Conservation (phyloP, 345 rosid species). For the Gossypium sturtianum region DNA sequence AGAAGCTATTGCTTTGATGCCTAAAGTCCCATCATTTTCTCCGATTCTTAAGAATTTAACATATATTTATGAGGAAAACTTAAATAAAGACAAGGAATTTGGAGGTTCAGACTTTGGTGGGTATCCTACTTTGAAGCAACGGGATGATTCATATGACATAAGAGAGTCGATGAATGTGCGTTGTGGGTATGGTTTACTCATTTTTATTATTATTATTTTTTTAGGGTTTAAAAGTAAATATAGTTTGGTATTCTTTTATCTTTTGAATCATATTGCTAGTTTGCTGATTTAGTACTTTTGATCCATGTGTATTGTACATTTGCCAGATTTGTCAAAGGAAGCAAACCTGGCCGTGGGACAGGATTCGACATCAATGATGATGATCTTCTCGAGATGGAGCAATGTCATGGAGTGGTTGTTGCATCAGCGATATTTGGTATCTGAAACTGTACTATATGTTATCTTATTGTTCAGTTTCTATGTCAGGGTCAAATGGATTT, state of each 20-base stretch:
- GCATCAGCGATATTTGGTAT: conserved; percentile 96
- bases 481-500: conserved; percentile 8
- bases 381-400: conserved; percentile 87
- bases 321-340: conserved; percentile 81
- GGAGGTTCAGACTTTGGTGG: conserved; percentile 99
- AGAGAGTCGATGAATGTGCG: conserved; percentile 79
- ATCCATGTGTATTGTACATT: conserved; percentile 1
- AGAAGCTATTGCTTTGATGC: conserved; percentile 89
- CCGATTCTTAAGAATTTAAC: conserved; percentile 70
- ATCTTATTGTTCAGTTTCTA: conserved; percentile 9
- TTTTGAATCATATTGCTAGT: not conserved
- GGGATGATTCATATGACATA: conserved; percentile 79
- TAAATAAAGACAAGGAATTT: conserved; percentile 58
- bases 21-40: conserved; percentile 72
- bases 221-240: not conserved
- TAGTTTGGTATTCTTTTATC: not conserved
- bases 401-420: conserved; percentile 84
- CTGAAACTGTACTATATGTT: conserved; percentile 9
- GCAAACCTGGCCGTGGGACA: conserved; percentile 68
- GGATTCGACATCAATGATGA: conserved; percentile 82
- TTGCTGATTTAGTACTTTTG: conserved; percentile 2
- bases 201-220: not conserved
- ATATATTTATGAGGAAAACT: conserved; percentile 62
- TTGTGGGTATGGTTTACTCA: conserved; percentile 68
- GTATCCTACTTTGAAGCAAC: conserved; percentile 73